Conservation (phyloP, 305 asterid genomes). For the Ruellia speciosa region DNA sequence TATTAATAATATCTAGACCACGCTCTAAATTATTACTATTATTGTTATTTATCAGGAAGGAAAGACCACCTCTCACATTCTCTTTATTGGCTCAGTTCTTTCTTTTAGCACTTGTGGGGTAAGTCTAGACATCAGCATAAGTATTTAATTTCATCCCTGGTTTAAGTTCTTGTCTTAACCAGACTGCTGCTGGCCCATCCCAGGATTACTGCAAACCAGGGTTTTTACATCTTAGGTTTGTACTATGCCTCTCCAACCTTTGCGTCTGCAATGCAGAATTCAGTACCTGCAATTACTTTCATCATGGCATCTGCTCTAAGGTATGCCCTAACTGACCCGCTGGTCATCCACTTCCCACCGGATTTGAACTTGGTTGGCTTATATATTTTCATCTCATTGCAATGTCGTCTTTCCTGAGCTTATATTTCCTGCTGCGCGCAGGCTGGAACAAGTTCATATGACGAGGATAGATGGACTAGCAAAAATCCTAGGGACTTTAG, state of each 20-base stretch:
- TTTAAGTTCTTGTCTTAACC: background rate
- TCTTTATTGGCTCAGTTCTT: constrained; percentile 70
- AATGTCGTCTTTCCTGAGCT: background rate
- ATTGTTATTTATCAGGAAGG: constrained; percentile 44
- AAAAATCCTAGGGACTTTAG: constrained; percentile 63
- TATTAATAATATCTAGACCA: too few species aligned
- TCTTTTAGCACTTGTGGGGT: constrained; percentile 74
- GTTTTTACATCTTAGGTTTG: constrained; percentile 67
- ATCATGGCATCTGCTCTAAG: constrained; percentile 65
- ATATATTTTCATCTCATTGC: too few species aligned
- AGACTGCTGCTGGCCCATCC: background rate
- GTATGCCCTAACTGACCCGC: constrained; percentile 19
- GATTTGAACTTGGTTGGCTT: background rate
- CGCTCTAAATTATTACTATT: background rate
- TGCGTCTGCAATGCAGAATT: constrained; percentile 83
- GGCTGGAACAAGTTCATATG: constrained; percentile 42
- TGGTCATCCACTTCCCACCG: background rate
- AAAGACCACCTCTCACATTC: constrained; percentile 76
- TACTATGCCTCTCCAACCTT: constrained; percentile 78
- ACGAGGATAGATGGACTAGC: constrained; percentile 61
- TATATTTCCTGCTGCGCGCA: background rate
- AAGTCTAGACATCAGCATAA: constrained; percentile 22
- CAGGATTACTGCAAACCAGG: constrained; percentile 88
- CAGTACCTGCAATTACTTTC: constrained; percentile 83
- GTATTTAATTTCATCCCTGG: too few species aligned